phyloP scores from a whole-genome alignment of 495 filamentous ascomycete species.

The Xylaria acuta region DNA sequence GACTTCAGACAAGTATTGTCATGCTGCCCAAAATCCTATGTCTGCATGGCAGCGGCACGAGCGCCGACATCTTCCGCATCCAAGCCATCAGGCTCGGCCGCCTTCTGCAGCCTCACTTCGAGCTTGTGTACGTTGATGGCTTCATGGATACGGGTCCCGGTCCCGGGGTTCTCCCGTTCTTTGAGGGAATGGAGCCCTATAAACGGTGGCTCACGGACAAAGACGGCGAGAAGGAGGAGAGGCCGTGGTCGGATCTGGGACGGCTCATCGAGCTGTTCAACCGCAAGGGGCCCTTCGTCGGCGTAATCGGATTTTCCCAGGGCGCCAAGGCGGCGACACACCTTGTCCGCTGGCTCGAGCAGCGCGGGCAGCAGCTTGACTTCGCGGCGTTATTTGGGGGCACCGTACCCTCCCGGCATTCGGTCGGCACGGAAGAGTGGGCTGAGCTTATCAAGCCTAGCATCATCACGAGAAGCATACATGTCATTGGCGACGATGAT shows the following conservation, averaged over 20 bases:
- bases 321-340: constrained; percentile 38
- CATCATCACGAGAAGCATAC: constrained; percentile 31
- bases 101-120: constrained; percentile 35
- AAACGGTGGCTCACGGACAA: constrained; percentile 33
- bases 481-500: constrained; percentile 37
- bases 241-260: constrained; percentile 10
- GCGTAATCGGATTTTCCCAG: constrained; percentile 42
- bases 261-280: constrained; percentile 20
- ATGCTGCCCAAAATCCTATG: constrained; percentile 36
- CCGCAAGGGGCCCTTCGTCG: constrained; percentile 34
- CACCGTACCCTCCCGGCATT: constrained; percentile 33
- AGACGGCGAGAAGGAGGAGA: constrained; percentile 22
- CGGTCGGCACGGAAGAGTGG: constrained; percentile 9
- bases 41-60: constrained; percentile 27
- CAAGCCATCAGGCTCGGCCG: constrained; percentile 35
- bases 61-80: constrained; percentile 40
- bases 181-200: constrained; percentile 35
- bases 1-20: background rate
- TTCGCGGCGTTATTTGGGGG: constrained; percentile 35
- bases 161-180: constrained; percentile 38
- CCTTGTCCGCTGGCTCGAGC: constrained; percentile 33
- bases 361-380: constrained; percentile 18
- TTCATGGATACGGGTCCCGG: constrained; percentile 27
- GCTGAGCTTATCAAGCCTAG: constrained; percentile 21
- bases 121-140: constrained; percentile 34